Conservation (phyloP, 257 asterid genomes). For the Solanum virginianum region DNA sequence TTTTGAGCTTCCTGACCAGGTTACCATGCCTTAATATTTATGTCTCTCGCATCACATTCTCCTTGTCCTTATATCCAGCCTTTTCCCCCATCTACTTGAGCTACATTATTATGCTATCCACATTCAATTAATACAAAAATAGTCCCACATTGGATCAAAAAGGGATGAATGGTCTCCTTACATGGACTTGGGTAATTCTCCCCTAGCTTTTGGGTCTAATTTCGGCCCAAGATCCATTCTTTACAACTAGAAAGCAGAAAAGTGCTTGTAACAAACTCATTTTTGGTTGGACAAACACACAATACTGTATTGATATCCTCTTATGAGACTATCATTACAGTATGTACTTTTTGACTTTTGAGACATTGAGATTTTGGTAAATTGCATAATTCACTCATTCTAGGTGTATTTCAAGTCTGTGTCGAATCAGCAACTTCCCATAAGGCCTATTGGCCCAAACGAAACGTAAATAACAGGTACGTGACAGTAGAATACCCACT, state of each 20-base stretch:
- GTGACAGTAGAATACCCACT: not conserved
- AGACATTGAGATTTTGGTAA: not conserved
- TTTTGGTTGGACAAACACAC: not conserved
- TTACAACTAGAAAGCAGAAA: not conserved
- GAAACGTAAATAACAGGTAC: not conserved
- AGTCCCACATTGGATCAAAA: too few relatives aligned
- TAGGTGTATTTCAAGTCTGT: not conserved
- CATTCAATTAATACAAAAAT: not conserved
- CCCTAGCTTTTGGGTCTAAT: too few relatives aligned
- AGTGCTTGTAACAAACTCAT: not conserved
- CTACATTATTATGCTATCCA: not conserved
- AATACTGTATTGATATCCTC: not conserved
- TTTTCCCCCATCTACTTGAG: constrained; percentile 55
- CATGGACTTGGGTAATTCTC: too few relatives aligned
- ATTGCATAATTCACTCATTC: not conserved
- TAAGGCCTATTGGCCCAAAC: not conserved
- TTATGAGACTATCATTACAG: not conserved
- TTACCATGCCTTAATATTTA: constrained; percentile 56
- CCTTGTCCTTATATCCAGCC: constrained; percentile 41
- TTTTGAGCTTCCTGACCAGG: constrained; percentile 76
- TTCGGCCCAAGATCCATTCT: too few relatives aligned
- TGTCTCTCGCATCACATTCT: constrained; percentile 72
- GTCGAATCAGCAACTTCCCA: not conserved
- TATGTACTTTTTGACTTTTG: not conserved
- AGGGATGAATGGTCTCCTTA: too few relatives aligned